A percentile compares a stretch with the other conserved stretches of the same genome.
Evolutionary conservation across 2,329 filamentous ascomycete species (phyloP).

Genomic region (Corynespora cassiicola): DNA sequence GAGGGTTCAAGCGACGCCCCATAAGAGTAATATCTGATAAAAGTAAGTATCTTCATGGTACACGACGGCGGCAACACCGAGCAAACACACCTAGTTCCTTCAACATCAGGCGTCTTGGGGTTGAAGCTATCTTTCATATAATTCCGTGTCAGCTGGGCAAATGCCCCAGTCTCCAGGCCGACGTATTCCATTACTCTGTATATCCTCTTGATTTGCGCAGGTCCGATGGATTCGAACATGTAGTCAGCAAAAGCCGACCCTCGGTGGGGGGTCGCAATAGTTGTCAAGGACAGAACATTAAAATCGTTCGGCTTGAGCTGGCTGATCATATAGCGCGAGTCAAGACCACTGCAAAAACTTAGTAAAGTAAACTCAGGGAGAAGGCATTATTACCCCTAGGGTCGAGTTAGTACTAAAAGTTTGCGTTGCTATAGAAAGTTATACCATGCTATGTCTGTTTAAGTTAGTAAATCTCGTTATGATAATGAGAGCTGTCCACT

Average conservation of each 20-base stretch:
- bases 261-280: constrained; percentile 67
- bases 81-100: constrained; percentile 54
- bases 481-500: background rate
- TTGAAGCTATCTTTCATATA: constrained; percentile 68
- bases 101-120: constrained; percentile 61
- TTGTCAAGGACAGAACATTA: constrained; percentile 74
- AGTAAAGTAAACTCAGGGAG: constrained; percentile 13
- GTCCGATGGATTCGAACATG: constrained; percentile 64
- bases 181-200: constrained; percentile 63
- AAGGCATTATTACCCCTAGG: constrained; percentile 42
- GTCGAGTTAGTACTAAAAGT: constrained; percentile 21
- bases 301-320: constrained; percentile 67
- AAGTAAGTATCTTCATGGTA: too few relatives aligned
- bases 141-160: constrained; percentile 64
- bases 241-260: constrained; percentile 69
- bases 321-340: constrained; percentile 70
- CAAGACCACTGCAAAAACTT: constrained; percentile 59
- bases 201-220: constrained; percentile 60
- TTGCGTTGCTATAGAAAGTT: background rate
- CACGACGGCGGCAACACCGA: background rate
- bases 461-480: constrained; percentile 18
- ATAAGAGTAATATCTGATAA: constrained; percentile 65
- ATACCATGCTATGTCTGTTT: constrained; percentile 61
- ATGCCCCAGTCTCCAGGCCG: constrained; percentile 65
- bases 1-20: constrained; percentile 64